Evolutionary conservation across 2,329 filamentous ascomycete species (phyloP).

Genomic region (Aspergillus arachidicola): DNA sequence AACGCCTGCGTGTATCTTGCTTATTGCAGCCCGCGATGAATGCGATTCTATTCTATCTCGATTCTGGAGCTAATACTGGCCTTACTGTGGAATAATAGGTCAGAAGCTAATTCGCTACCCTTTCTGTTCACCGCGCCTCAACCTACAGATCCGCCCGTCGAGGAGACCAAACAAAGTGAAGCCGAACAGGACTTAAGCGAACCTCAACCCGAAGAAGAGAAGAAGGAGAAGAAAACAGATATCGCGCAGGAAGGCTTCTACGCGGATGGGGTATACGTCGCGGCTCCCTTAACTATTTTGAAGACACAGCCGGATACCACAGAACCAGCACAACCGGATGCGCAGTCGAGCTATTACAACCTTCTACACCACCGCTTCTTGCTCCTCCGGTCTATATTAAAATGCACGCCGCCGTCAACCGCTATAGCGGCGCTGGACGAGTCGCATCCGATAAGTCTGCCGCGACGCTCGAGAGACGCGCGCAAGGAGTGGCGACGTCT

Average conservation of each 20-base stretch:
- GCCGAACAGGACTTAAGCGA: background rate
- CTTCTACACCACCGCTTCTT: conserved; percentile 67
- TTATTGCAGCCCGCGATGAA: conserved; percentile 17
- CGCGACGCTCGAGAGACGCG: conserved; percentile 55
- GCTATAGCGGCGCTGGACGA: conserved; percentile 57
- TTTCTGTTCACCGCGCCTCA: conserved; percentile 68
- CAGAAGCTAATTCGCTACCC: conserved; percentile 74
- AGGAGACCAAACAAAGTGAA: conserved; percentile 2
- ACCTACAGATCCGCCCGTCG: conserved; percentile 23
- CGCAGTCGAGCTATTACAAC: conserved; percentile 68
- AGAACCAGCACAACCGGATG: conserved; percentile 41
- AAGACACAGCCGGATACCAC: conserved; percentile 17
- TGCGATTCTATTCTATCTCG: background rate
- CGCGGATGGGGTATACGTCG: conserved; percentile 11
- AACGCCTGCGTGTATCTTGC: conserved; percentile 17
- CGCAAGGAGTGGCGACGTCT: conserved; percentile 58
- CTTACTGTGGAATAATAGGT: conserved; percentile 50
- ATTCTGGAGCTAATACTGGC: conserved; percentile 19
- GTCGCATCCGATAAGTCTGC: conserved; percentile 56
- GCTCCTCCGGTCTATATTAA: conserved; percentile 64
- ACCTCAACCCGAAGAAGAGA: conserved; percentile 38
- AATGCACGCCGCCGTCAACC: conserved; percentile 56
- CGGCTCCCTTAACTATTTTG: background rate
- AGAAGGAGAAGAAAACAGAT: background rate
- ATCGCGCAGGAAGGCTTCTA: conserved; percentile 1